Conservation (phyloP, 208 protist genomes). For the Herpetomonas tarakana region DNA sequence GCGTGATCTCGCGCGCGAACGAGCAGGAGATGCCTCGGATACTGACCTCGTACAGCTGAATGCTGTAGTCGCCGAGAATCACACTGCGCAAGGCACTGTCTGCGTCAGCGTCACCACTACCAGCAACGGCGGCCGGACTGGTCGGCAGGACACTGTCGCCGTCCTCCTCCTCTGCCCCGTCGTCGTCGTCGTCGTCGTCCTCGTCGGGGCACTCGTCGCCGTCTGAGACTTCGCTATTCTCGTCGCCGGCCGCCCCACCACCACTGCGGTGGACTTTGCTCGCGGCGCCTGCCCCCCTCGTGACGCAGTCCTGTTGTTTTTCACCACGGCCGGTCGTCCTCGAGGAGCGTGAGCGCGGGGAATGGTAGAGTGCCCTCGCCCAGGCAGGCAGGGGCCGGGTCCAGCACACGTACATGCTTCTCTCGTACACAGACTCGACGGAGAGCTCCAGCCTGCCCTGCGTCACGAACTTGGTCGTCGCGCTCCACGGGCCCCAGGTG, state of each 20-base stretch:
- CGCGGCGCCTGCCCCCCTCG: not conserved
- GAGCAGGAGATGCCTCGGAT: conserved; percentile 65
- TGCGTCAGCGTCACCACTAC: conserved; percentile 1
- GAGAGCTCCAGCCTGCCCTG: conserved; percentile 70
- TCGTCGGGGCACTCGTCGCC: not conserved
- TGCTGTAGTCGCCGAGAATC: conserved; percentile 65
- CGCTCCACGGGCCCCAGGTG: conserved; percentile 88
- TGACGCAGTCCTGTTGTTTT: not conserved
- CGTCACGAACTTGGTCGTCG: conserved; percentile 74
- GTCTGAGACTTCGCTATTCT: not conserved
- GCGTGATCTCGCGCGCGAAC: conserved; percentile 37
- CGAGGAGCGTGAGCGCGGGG: not conserved
- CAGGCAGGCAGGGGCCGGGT: conserved; percentile 54
- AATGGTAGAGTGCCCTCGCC: conserved; percentile 13
- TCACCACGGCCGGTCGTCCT: too few relatives aligned
- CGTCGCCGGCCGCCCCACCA: not conserved
- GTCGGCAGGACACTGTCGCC: conserved; percentile 9
- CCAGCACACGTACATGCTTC: conserved; percentile 65
- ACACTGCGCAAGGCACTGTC: conserved; percentile 30
- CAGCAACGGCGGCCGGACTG: too few relatives aligned
- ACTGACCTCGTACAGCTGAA: conserved; percentile 75
- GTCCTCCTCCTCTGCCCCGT: conserved; percentile 10
- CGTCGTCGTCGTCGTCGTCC: not conserved
- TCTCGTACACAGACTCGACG: conserved; percentile 78
- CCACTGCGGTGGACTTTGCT: not conserved